Evolutionary conservation across 495 filamentous ascomycete genomes (phyloP).

Genomic region (Penicillium antarcticum): DNA sequence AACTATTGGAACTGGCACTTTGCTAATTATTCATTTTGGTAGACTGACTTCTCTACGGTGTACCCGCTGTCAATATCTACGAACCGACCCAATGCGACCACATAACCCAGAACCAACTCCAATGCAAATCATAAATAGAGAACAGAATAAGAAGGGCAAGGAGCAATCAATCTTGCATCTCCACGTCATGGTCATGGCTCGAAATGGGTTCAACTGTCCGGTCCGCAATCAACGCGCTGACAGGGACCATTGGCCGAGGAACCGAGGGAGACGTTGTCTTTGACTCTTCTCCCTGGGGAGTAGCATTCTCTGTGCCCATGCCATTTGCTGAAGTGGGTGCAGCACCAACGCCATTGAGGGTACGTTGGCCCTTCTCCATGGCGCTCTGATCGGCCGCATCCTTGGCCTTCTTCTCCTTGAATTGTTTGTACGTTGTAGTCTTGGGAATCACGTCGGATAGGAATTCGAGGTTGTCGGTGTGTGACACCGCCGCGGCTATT

Average conservation of each 20-base stretch:
- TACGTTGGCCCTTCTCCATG: conserved; percentile 53
- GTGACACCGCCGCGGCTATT: conserved; percentile 78
- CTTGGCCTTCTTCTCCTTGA: conserved; percentile 62
- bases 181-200: conserved; percentile 49
- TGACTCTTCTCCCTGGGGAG: conserved; percentile 11
- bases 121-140: conserved; percentile 17
- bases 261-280: conserved; percentile 20
- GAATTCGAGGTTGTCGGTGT: conserved; percentile 93
- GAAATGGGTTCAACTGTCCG: conserved; percentile 24
- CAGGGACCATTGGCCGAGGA: conserved; percentile 31
- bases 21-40: not conserved
- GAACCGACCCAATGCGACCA: conserved; percentile 15
- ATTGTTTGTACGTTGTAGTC: conserved; percentile 74
- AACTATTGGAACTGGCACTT: not conserved
- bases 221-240: conserved; percentile 40
- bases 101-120: conserved; percentile 19
- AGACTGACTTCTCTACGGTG: not conserved
- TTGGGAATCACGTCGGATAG: conserved; percentile 87
- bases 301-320: conserved; percentile 7
- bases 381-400: conserved; percentile 41
- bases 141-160: conserved; percentile 10
- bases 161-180: conserved; percentile 48
- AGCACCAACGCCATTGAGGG: conserved; percentile 39
- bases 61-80: not conserved
- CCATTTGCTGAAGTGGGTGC: conserved; percentile 30